phyloP scores from a whole-genome alignment of 805 yeast species.

The Candida ulmi region DNA sequence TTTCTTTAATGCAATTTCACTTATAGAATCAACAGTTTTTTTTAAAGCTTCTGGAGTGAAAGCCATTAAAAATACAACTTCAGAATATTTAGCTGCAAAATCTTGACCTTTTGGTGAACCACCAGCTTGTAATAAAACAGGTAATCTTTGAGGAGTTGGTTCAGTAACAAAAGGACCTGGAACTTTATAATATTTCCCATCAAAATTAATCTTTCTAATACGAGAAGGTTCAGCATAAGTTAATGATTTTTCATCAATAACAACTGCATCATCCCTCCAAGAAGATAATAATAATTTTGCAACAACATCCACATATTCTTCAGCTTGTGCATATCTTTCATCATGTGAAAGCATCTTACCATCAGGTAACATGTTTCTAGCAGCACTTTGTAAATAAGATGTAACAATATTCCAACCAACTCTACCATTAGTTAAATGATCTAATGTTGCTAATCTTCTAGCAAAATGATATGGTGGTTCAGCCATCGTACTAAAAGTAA shows the following conservation, averaged over 20 bases:
- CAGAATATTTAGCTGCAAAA: slow-evolving; percentile 17
- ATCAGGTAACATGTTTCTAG: not conserved
- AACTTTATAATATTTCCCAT: not conserved
- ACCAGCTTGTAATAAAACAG: slow-evolving; percentile 27
- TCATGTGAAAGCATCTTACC: not conserved
- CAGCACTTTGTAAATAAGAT: not conserved
- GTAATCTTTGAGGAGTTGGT: slow-evolving; percentile 22
- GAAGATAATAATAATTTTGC: not conserved
- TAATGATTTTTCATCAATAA: not conserved
- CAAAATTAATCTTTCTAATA: not conserved
- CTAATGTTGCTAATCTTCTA: slow-evolving; percentile 32
- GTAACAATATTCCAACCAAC: slow-evolving; percentile 35
- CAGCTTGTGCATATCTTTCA: not conserved
- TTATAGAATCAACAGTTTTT: not conserved
- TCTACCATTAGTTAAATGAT: slow-evolving; percentile 33
- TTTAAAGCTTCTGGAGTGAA: not conserved
- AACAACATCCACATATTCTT: not conserved
- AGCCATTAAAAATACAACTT: not conserved
- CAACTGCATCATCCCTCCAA: slow-evolving; percentile 1
- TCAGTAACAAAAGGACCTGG: slow-evolving; percentile 22
- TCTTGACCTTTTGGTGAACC: not conserved
- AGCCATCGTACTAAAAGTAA: slow-evolving; percentile 36
- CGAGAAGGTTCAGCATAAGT: not conserved
- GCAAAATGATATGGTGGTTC: slow-evolving; percentile 30
- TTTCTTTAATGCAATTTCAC: not conserved